A percentile compares a stretch with the other conserved stretches of the same genome.
Evolutionary conservation across 2,329 filamentous ascomycete genomes (phyloP).

Genomic region (Colletotrichum lini): DNA sequence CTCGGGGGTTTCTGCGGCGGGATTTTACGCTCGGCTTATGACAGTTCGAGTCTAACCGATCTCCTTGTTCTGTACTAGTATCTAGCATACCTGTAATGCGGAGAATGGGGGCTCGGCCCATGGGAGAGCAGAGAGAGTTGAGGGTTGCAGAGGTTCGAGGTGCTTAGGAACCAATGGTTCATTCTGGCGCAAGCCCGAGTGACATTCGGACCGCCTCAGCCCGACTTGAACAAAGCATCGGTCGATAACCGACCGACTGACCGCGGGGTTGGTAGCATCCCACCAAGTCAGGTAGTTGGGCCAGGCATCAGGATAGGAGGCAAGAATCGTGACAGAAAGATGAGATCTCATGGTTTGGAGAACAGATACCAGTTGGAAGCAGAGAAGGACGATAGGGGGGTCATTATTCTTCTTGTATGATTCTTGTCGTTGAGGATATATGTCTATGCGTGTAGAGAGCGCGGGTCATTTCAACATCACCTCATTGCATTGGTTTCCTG

Average conservation of each 20-base stretch:
- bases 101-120: background rate
- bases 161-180: conserved; percentile 5
- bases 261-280: background rate
- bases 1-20: conserved; percentile 19
- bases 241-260: conserved; percentile 2
- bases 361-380: too few relatives aligned
- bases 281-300: background rate
- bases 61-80: background rate
- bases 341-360: background rate
- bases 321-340: background rate
- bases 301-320: too few relatives aligned
- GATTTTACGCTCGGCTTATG: conserved; percentile 9
- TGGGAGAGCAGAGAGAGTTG: background rate
- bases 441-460: background rate
- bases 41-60: conserved; percentile 9
- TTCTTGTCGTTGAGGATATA: background rate
- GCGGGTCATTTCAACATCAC: background rate
- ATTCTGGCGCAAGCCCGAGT: conserved; percentile 15
- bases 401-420: conserved; percentile 13
- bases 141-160: conserved; percentile 1
- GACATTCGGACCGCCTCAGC: conserved; percentile 4
- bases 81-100: background rate
- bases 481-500: conserved; percentile 37
- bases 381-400: background rate
- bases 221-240: conserved; percentile 2